Conservation (phyloP, 169 alveolate species). For the Eimeria praecox region DNA sequence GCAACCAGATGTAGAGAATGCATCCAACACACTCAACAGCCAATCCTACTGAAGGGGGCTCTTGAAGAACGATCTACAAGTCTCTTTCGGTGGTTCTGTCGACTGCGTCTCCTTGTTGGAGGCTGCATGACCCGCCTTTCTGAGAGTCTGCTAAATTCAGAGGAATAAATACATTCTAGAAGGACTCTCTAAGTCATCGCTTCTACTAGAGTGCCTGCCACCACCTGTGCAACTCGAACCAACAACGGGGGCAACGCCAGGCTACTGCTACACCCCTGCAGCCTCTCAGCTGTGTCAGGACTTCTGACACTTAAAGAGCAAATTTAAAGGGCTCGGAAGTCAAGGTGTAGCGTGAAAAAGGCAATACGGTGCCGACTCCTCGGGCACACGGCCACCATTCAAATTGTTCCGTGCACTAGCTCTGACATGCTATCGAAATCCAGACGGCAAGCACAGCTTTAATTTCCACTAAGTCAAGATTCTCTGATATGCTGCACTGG, state of each 20-base stretch:
- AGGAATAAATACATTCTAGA: not conserved
- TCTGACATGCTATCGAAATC: not conserved
- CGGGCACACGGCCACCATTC: not conserved
- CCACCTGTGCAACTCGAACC: not conserved
- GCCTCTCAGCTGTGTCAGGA: not conserved
- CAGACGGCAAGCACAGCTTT: too few species aligned
- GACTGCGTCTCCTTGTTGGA: not conserved
- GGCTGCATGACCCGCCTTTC: not conserved
- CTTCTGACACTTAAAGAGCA: not conserved
- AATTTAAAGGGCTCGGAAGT: not conserved
- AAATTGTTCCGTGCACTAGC: not conserved
- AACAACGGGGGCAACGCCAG: not conserved
- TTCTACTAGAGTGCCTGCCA: not conserved
- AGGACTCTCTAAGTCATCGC: not conserved
- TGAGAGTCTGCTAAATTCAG: not conserved
- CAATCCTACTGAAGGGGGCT: not conserved
- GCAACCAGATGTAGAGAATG: not conserved
- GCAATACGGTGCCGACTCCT: not conserved
- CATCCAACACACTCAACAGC: not conserved
- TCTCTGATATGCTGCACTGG: not conserved
- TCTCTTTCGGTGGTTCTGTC: not conserved
- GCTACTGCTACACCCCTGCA: not conserved
- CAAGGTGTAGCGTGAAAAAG: not conserved
- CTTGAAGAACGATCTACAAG: not conserved
- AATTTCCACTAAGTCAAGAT: not conserved